These are phyloP conservation scores for Mycena vulgaris DNA, from an alignment of 768 basidiomycete species.

Conservation along the genomic window DNA sequence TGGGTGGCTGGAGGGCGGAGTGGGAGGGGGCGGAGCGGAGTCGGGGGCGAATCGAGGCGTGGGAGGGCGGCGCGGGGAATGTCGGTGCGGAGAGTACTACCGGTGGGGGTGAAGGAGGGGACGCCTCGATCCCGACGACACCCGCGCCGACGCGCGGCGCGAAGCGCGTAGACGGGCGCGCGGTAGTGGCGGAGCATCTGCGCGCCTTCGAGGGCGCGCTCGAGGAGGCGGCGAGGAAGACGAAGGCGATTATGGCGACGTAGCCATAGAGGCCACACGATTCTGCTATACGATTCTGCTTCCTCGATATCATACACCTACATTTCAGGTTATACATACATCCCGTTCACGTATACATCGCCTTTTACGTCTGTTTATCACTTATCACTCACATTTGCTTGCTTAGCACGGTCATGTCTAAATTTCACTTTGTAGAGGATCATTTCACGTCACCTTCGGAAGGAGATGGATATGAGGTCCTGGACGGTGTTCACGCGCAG, in stretches of 20 bases:
- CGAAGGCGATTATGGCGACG: constrained; percentile 86
- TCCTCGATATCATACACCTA: too few relatives aligned
- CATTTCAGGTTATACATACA: too few relatives aligned
- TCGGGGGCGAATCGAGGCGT: constrained; percentile 79
- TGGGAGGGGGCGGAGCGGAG: constrained; percentile 91
- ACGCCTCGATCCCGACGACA: constrained; percentile 40
- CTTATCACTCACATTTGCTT: too few relatives aligned
- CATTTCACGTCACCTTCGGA: too few relatives aligned
- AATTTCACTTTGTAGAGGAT: too few relatives aligned
- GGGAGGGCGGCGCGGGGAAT: constrained; percentile 77
- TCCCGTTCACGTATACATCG: too few relatives aligned
- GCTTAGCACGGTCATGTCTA: too few relatives aligned
- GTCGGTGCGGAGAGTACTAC: constrained; percentile 39
- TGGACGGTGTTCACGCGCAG: too few relatives aligned
- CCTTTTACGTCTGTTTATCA: too few relatives aligned
- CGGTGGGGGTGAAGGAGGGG: constrained; percentile 1
- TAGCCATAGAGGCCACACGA: too few relatives aligned
- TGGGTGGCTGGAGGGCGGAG: constrained; percentile 85
- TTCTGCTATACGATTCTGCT: too few relatives aligned
- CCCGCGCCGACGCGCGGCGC: constrained; percentile 49
- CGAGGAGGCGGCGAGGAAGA: constrained; percentile 80
- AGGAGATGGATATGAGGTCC: too few relatives aligned
- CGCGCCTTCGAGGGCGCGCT: constrained; percentile 82
- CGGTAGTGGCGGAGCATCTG: constrained; percentile 84
- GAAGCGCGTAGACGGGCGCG: constrained; percentile 76